A percentile compares a stretch with the other conserved stretches of the same genome.
phyloP scores from a whole-genome alignment of 257 asterid genomes.

The Pogostemon cablin region DNA sequence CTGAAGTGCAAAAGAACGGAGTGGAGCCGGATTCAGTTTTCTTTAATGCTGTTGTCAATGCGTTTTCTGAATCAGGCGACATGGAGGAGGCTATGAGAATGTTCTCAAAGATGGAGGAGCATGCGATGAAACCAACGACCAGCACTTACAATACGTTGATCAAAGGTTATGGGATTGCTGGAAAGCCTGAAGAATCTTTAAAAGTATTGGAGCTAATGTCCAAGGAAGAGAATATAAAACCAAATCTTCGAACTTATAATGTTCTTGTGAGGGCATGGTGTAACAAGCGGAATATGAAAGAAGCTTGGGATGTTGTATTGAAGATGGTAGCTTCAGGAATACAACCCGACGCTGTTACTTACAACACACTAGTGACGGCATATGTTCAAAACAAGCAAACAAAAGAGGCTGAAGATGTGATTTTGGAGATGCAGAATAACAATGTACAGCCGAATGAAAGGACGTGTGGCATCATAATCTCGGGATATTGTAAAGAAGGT shows the following conservation, averaged over 20 bases:
- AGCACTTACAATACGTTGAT: constrained; percentile 70
- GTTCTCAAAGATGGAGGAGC: constrained; percentile 57
- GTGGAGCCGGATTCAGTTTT: constrained; percentile 64
- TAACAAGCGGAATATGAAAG: constrained; percentile 44
- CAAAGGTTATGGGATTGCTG: constrained; percentile 71
- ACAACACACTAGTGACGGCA: constrained; percentile 60
- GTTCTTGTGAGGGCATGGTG: constrained; percentile 75
- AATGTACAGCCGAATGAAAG: constrained; percentile 62
- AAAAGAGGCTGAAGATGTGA: constrained; percentile 52
- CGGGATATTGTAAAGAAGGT: constrained; percentile 75
- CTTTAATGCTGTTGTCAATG: constrained; percentile 69
- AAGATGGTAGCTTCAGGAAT: constrained; percentile 60
- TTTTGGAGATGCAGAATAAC: constrained; percentile 59
- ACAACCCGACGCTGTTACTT: constrained; percentile 59
- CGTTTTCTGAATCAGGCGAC: constrained; percentile 74
- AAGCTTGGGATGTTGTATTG: constrained; percentile 57
- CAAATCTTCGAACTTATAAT: constrained; percentile 63
- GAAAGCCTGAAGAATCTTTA: constrained; percentile 68
- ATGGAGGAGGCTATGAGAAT: constrained; percentile 70
- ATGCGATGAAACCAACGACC: constrained; percentile 59
- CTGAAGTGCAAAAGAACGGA: constrained; percentile 50
- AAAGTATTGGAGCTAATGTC: constrained; percentile 57
- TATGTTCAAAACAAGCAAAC: constrained; percentile 56
- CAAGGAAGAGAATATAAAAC: constrained; percentile 53
- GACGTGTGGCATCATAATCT: constrained; percentile 63